Evolutionary conservation across 768 basidiomycete genomes (phyloP), one percentile per base, ranked within the genome.

Genomic region (Mycena pura): DNA sequence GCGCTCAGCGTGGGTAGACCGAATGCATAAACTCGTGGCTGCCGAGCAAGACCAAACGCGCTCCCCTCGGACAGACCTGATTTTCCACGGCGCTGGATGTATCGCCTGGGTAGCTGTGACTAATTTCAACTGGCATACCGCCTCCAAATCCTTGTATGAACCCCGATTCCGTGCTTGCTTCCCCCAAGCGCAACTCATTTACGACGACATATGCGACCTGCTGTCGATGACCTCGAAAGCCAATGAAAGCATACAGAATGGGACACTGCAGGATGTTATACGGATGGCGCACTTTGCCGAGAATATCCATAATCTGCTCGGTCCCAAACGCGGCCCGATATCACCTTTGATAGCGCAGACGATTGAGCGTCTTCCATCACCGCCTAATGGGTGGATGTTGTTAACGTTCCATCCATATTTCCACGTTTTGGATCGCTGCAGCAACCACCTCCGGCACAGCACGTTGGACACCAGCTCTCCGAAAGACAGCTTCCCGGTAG

Each of bases 381-480:
- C 22, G 32, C 49, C 49, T 27, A 39, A 51, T 10, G 51, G 51
- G 19, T 53, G 51, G 51, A 8, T 14, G 10, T 6, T 28, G 28
- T n/a, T n/a, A n/a, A n/a, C n/a, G n/a, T 53, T 53, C 39, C 17
- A 53, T 29, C 3, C 38, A 9, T 53, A 53, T 27, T 43, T 53
- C 40, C 51, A 14, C 19, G 17, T 41, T 32, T 5, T n/a, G 27
- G 50, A 51, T 28, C 38, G 50, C 3, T 51, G 50, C 36, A 40
- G 50, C 38, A 51, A 51, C 25, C 50, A 51, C 13, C 50, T 51
- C 8, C 50, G 50, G 17, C 50, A 51, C 50, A 51, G 50, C 38
- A 40, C 24, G 7, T 25, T 19, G 34, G 50, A 39, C 27, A 14
- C n/a, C 34, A 39, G n/a, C 38, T 17, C 34, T 17, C 34, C 36